Evolutionary conservation across 164 flowering plant species (phyloP).

Genomic region (Amborella trichopoda): DNA sequence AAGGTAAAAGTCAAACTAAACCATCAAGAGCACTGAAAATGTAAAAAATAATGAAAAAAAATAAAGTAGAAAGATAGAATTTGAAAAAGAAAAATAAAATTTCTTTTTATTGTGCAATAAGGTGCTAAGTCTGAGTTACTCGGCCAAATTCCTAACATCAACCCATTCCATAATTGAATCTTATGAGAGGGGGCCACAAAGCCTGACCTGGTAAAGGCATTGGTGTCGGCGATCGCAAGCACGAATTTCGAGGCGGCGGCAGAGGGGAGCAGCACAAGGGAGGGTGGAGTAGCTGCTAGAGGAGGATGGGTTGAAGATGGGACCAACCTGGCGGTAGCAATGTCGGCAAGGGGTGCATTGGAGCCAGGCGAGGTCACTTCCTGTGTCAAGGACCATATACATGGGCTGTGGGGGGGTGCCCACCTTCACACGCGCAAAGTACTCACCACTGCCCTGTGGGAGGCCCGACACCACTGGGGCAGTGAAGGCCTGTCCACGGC

Average conservation of each 20-base stretch:
- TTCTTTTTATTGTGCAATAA: no score
- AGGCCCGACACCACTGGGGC: constrained; percentile 69
- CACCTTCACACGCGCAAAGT: constrained; percentile 76
- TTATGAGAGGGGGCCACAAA: no score
- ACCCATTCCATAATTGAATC: no score
- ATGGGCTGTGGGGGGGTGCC: constrained; percentile 68
- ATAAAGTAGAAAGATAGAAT: no score
- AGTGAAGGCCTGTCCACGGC: constrained; percentile 36
- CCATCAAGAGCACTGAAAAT: no score
- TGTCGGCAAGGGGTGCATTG: constrained; percentile 82
- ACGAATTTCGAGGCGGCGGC: constrained; percentile 49
- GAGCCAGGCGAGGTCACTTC: constrained; percentile 86
- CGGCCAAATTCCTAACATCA: no score
- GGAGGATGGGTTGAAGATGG: constrained; percentile 64
- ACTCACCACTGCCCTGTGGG: constrained; percentile 88
- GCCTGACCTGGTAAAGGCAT: constrained; percentile 56
- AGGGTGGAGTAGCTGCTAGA: constrained; percentile 35
- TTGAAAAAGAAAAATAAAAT: no score
- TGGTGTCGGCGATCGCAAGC: constrained; percentile 35
- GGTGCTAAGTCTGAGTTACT: no score
- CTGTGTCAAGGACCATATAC: constrained; percentile 91
- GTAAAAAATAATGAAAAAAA: no score
- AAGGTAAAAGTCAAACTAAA: no score
- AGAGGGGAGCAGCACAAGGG: constrained; percentile 49
- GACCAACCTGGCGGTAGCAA: constrained; percentile 81